These are phyloP conservation scores for Calonectria fujianensis DNA, from an alignment of 2,329 filamentous ascomycete species.

Conservation along the genomic window DNA sequence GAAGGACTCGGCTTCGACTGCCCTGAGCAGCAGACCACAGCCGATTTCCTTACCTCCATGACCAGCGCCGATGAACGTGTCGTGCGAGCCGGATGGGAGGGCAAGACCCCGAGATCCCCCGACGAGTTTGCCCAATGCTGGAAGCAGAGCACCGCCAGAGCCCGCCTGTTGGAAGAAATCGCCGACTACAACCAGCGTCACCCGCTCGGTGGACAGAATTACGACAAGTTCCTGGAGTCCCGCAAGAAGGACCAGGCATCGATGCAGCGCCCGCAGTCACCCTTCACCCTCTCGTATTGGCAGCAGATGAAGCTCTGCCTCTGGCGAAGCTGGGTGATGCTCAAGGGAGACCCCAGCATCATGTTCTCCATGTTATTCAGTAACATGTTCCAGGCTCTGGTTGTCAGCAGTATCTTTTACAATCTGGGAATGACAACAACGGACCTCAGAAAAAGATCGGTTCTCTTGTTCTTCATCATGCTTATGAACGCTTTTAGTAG, in stretches of 20 bases:
- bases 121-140: conserved; percentile 60
- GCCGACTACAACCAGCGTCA: conserved; percentile 54
- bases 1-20: conserved; percentile 73
- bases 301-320: conserved; percentile 40
- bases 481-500: conserved; percentile 46
- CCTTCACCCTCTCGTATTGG: conserved; percentile 43
- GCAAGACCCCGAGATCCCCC: conserved; percentile 57
- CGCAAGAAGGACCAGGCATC: conserved; percentile 46
- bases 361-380: conserved; percentile 46
- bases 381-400: conserved; percentile 42
- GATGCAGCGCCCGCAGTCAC: conserved; percentile 34
- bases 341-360: conserved; percentile 40
- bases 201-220: conserved; percentile 48
- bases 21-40: conserved; percentile 74
- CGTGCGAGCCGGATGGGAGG: conserved; percentile 57
- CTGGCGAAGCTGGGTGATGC: conserved; percentile 37
- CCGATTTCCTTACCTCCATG: conserved; percentile 79
- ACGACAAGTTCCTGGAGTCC: conserved; percentile 45
- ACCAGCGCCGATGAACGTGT: conserved; percentile 62
- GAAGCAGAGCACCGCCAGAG: conserved; percentile 50
- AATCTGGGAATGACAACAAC: conserved; percentile 36
- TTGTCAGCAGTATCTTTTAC: conserved; percentile 48
- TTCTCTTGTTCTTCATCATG: conserved; percentile 45
- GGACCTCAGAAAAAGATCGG: conserved; percentile 31
- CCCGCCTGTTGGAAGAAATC: conserved; percentile 54